Evolutionary conservation across 805 yeast species (phyloP), one percentile per base, ranked within the genome.

Genomic region (Clavispora fructus): DNA sequence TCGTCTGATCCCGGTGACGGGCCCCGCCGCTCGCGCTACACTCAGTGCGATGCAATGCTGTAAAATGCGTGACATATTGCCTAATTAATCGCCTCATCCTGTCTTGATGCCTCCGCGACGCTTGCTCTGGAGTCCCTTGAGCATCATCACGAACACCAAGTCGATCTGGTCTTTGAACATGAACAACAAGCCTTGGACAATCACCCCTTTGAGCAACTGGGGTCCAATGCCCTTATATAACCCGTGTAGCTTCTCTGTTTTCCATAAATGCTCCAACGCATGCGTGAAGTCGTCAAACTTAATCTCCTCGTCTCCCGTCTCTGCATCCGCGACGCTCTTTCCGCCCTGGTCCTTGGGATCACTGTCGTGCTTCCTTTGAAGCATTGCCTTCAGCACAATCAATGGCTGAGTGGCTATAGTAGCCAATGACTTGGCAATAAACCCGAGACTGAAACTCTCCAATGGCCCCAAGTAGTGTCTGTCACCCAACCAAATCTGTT

Each of bases 171-270:
- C 94, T 64, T 82, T 86, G 65, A 83, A 85, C 83, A 85, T 85
- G 60, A 88, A 85, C 56, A 88, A 71, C 49, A 88, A 70, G 0
- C 96, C 96, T 64, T 88, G 96, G 5, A 87, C 95, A 38, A 88
- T 64, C 2, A 87, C 83, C 1, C 94, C 95, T 70, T 88, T 88
- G 35, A 82, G 62, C 47, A 88, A 71, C 62, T 88, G 96, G 6
- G 95, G 95, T 3, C 80, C 77, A 28, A 88, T 57, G 2, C 96
- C 96, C 68, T 83, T 87, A 80, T 88, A 88, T 50, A 87, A 68
- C 0, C 91, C 83, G 11, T 55, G 51, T 33, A 80, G 35, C 26
- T 87, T 89, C 57, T 87, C 94, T n/a, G 75, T 69, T 51, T 71
- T 65, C 70, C 80, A 77, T 53, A 87, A 71, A 59, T 80, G 78